Base-by-base conservation (phyloP, 2,329 filamentous ascomycete species). In the Cladosporium sp. region DNA sequence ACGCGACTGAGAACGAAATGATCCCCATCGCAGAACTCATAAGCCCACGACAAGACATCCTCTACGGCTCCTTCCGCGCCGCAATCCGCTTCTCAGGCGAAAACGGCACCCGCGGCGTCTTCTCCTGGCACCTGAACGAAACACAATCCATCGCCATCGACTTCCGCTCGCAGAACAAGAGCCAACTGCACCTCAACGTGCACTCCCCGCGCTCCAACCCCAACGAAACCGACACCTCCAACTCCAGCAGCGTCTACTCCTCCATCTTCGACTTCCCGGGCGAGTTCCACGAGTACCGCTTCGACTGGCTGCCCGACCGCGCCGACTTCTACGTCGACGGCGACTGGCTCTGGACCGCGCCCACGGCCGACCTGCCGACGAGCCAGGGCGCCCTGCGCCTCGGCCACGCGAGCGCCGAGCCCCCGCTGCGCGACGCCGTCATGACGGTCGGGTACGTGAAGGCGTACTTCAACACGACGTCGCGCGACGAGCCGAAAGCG, bases 101-200 rank as follows among this genome's bases (percentile, higher is more conserved):
- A 6, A 70, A 74, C 1, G 86, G 86, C 22, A 91, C 87, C 1
- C 91, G 87, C 66, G 83, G 80, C 31, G 86, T 86, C 6, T 90
- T 91, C 70, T 91, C 90, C 69, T 92, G 86, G 85, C 90, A 88
- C 68, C 82, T 81, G 70, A 88, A 89, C 67, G 83, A 91, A 68
- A 86, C 84, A 1, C 83, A 87, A 63, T 87, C 91, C 63, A 89
- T 91, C 61, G 87, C 91, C 65, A 83, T 91, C 70, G 87, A 92
- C 59, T 87, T 90, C 63, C 76, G 91, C 2, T 87, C 86, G 2
- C 41, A 49, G n/a, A 14, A 9, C 54, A 61, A 41, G 46, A 54
- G n/a, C 57, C 79, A 82, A 0, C 74, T 90, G 49, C 88, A 90
- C 64, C 78, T 91, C 1, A 86, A 90, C n/a, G 73, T 90, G 6